Evolutionary conservation across 2,329 filamentous ascomycete genomes (phyloP).

Genomic region (Penicillium sp.): DNA sequence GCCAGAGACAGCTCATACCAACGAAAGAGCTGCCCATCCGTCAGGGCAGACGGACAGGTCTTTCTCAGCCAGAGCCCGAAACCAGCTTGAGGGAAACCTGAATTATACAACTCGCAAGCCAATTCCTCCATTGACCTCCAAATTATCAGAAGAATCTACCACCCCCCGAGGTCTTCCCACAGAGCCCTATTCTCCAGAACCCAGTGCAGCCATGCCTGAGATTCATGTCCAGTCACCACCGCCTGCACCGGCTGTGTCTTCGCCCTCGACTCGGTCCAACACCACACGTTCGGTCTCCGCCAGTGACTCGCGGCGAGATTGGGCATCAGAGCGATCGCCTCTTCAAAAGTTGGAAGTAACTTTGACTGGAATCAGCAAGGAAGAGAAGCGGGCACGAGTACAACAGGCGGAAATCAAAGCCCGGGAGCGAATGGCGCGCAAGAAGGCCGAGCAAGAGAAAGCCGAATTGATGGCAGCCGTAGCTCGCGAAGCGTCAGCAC

Average conservation of each 20-base stretch:
- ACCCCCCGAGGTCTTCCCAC: constrained; percentile 22
- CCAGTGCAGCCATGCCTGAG: constrained; percentile 4
- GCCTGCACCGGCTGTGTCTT: constrained; percentile 6
- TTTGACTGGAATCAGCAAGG: constrained; percentile 89
- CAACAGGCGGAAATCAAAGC: constrained; percentile 76
- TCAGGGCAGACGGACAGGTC: constrained; percentile 10
- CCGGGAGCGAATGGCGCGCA: constrained; percentile 54
- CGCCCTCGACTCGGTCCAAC: constrained; percentile 34
- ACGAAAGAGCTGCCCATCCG: background rate
- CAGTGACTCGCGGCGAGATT: constrained; percentile 44
- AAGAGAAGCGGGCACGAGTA: constrained; percentile 84
- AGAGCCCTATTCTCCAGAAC: constrained; percentile 7
- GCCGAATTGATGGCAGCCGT: constrained; percentile 7
- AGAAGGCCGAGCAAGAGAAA: constrained; percentile 27
- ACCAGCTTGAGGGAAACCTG: constrained; percentile 11
- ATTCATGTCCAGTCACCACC: constrained; percentile 19
- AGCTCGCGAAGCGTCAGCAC: constrained; percentile 5
- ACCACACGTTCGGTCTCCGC: constrained; percentile 33
- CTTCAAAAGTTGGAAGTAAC: constrained; percentile 91
- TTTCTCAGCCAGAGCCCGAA: constrained; percentile 20
- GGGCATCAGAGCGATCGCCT: constrained; percentile 81
- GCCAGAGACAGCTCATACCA: constrained; percentile 4
- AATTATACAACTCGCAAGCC: constrained; percentile 22
- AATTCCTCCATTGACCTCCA: constrained; percentile 2
- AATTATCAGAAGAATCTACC: constrained; percentile 17